These are phyloP conservation scores for Psilocybe mexicana DNA, from an alignment of 1,284 basidiomycete species.

Conservation along the genomic window DNA sequence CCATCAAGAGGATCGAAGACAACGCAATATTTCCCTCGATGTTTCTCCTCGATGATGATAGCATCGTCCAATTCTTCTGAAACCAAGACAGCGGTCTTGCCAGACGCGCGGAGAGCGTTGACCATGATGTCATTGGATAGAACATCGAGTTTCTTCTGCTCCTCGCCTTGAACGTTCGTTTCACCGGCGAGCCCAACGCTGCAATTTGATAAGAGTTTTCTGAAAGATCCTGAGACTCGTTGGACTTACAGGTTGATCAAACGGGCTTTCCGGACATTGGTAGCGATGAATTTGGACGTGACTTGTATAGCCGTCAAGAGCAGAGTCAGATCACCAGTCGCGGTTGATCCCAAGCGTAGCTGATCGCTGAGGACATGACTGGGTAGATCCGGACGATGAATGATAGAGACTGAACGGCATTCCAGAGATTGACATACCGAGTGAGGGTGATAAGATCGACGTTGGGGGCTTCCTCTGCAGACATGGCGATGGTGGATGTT, in stretches of 20 bases:
- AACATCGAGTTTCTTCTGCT: slow-evolving; percentile 99
- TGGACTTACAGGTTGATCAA: slow-evolving; percentile 90
- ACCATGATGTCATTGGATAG: slow-evolving; percentile 99
- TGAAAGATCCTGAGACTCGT: neutral
- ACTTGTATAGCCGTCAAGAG: slow-evolving; percentile 95
- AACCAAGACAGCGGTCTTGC: slow-evolving; percentile 95
- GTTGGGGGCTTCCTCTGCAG: slow-evolving; percentile 69
- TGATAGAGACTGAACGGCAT: slow-evolving; percentile 17
- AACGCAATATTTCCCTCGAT: slow-evolving; percentile 90
- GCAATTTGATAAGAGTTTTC: slow-evolving; percentile 9
- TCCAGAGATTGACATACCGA: slow-evolving; percentile 46
- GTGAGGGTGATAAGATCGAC: slow-evolving; percentile 93
- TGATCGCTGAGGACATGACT: slow-evolving; percentile 89
- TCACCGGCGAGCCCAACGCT: slow-evolving; percentile 96
- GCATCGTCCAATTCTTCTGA: slow-evolving; percentile 96
- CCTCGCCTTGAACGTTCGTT: slow-evolving; percentile 96
- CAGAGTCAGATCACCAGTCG: slow-evolving; percentile 93
- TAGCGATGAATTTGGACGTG: slow-evolving; percentile 96
- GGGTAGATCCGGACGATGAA: slow-evolving; percentile 6
- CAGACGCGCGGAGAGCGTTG: slow-evolving; percentile 90
- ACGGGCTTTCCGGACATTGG: slow-evolving; percentile 95
- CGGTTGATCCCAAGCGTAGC: slow-evolving; percentile 73
- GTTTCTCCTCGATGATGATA: slow-evolving; percentile 80
- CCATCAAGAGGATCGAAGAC: slow-evolving; percentile 99
- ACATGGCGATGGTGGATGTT: slow-evolving; percentile 36